Conservation (phyloP, 225 moss, liverwort and hornwort genomes). For the Sphagnum contortum region DNA sequence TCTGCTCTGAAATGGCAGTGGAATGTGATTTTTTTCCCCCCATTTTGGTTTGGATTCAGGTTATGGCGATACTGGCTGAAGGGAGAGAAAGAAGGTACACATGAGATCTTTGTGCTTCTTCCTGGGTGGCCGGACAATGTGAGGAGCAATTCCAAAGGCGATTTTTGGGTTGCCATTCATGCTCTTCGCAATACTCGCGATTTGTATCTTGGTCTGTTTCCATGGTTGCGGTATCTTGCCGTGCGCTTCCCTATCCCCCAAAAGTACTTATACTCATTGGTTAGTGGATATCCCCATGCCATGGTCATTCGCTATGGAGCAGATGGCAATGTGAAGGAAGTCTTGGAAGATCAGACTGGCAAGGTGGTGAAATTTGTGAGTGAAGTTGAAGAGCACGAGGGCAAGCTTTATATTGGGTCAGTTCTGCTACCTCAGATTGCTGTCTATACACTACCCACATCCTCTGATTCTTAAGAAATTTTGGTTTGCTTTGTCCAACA, state of each 20-base stretch:
- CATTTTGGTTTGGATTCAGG: conserved; percentile 18
- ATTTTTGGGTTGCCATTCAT: conserved; percentile 83
- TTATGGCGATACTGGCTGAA: conserved; percentile 73
- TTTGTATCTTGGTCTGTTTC: conserved; percentile 39
- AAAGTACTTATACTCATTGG: conserved; percentile 16
- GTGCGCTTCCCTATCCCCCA: conserved; percentile 54
- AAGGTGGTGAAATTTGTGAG: too few species aligned
- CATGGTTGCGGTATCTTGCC: conserved; percentile 40
- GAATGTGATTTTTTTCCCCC: background rate
- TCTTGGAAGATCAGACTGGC: too few species aligned
- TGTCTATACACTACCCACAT: too few species aligned
- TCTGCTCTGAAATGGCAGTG: too few species aligned
- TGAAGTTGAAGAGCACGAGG: too few species aligned
- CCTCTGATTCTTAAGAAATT: too few species aligned
- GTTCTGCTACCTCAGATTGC: too few species aligned
- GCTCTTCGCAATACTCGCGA: conserved; percentile 31
- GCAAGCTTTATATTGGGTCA: too few species aligned
- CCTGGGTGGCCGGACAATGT: conserved; percentile 78
- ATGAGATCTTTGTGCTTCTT: conserved; percentile 56
- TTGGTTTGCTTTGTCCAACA: too few species aligned
- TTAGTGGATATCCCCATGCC: conserved; percentile 53
- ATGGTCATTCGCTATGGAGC: conserved; percentile 22
- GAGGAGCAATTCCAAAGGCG: conserved; percentile 60
- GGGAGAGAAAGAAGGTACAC: conserved; percentile 65
- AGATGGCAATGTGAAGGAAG: conserved; percentile 4